Evolutionary conservation across 2,329 filamentous ascomycete genomes (phyloP).

Genomic region (Hymenoscyphus infarciens): DNA sequence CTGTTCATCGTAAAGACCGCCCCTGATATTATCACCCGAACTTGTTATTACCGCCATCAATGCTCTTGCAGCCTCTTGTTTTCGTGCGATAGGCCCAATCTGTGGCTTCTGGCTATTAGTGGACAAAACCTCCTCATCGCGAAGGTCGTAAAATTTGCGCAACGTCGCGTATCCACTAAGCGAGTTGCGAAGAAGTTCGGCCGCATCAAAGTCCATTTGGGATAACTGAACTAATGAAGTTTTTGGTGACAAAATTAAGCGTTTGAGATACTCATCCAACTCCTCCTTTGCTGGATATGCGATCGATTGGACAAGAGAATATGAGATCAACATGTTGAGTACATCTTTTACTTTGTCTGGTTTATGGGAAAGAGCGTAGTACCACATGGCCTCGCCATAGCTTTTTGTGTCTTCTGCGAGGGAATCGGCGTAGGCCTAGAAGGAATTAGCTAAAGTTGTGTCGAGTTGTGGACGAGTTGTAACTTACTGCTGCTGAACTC

Average conservation of each 20-base stretch:
- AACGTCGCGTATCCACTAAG: conserved; percentile 91
- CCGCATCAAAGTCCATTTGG: conserved; percentile 73
- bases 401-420: conserved; percentile 68
- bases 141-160: conserved; percentile 84
- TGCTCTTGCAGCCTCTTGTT: conserved; percentile 67
- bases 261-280: conserved; percentile 68
- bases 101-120: conserved; percentile 39
- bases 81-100: conserved; percentile 51
- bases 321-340: conserved; percentile 80
- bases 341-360: conserved; percentile 77
- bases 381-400: conserved; percentile 84
- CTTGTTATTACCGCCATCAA: conserved; percentile 81
- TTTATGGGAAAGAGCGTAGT: conserved; percentile 83
- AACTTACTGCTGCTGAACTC: conserved; percentile 73
- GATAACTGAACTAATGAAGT: conserved; percentile 69
- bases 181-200: conserved; percentile 76
- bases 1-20: conserved; percentile 79
- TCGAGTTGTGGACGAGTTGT: background rate
- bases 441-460: conserved; percentile 24
- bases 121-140: conserved; percentile 59
- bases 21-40: conserved; percentile 85
- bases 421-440: conserved; percentile 76
- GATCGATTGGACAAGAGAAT: conserved; percentile 80
- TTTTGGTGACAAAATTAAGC: conserved; percentile 69
- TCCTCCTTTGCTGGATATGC: conserved; percentile 70